phyloP scores from a whole-genome alignment of 2,329 filamentous ascomycete species.

The Lithohypha guttulata region DNA sequence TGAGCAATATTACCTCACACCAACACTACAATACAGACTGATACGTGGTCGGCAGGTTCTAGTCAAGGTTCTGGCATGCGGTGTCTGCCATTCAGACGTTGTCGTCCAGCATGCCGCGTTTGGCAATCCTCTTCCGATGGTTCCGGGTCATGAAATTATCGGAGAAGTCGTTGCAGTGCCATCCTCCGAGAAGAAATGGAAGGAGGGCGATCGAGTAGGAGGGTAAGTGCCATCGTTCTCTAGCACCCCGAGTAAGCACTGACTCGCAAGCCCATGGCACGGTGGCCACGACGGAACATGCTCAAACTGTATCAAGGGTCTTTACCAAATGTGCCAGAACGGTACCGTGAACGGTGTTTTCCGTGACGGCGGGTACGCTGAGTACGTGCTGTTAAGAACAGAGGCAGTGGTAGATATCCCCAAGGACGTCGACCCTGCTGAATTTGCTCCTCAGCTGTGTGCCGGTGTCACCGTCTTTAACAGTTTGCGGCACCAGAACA shows the following conservation, averaged over 20 bases:
- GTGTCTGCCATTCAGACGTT: conserved; percentile 58
- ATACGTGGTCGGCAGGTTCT: conserved; percentile 29
- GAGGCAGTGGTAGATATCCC: conserved; percentile 39
- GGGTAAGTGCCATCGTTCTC: conserved; percentile 48
- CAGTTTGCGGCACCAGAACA: conserved; percentile 38
- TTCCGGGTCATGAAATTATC: conserved; percentile 62
- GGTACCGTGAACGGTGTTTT: conserved; percentile 53
- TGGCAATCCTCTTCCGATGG: conserved; percentile 48
- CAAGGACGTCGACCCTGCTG: conserved; percentile 34
- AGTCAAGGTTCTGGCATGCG: conserved; percentile 61
- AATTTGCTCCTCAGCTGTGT: conserved; percentile 38
- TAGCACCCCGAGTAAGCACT: conserved; percentile 2
- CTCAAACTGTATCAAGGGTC: conserved; percentile 49
- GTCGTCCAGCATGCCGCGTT: conserved; percentile 39
- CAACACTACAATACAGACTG: neutral
- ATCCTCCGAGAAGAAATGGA: conserved; percentile 46
- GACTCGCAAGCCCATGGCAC: conserved; percentile 44
- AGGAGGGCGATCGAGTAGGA: conserved; percentile 56
- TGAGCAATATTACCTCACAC: conserved; percentile 26
- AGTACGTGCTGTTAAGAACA: conserved; percentile 30
- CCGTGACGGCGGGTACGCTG: conserved; percentile 51
- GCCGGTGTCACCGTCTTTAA: conserved; percentile 37
- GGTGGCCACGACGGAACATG: conserved; percentile 48
- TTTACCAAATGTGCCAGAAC: conserved; percentile 60
- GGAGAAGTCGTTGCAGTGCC: conserved; percentile 55